Evolutionary conservation across 2,329 filamentous ascomycete species (phyloP).

Genomic region (Sphaerulina vaccinii): DNA sequence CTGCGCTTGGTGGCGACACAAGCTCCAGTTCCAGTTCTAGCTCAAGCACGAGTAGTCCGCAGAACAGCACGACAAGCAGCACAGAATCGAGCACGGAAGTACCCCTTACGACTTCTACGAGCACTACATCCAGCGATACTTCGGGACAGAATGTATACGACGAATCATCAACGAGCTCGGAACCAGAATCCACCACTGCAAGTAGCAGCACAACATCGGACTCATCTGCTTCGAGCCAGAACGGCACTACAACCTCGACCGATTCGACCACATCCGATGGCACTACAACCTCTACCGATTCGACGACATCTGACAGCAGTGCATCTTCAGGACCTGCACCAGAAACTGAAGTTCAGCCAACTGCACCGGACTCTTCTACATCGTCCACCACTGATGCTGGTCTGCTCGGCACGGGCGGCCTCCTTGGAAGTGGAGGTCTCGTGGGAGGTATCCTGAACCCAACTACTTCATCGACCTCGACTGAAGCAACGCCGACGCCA

Average conservation of each 20-base stretch:
- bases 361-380: background rate
- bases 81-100: constrained; percentile 1
- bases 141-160: background rate
- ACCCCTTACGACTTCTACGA: constrained; percentile 14
- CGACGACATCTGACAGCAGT: background rate
- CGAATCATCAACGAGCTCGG: background rate
- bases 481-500: constrained; percentile 5
- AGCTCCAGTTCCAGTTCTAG: constrained; percentile 3
- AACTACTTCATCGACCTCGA: constrained; percentile 11
- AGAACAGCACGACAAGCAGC: background rate
- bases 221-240: background rate
- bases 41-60: background rate
- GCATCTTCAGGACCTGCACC: background rate
- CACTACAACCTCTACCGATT: too few relatives aligned
- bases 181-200: background rate
- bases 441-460: constrained; percentile 8
- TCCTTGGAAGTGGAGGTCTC: constrained; percentile 1
- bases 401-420: constrained; percentile 2
- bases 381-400: constrained; percentile 5
- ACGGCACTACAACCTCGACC: background rate
- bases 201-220: background rate
- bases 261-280: background rate
- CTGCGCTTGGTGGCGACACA: background rate
- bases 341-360: background rate
- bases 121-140: background rate